phyloP scores from a whole-genome alignment of 1,284 basidiomycete species.

The Taiwanofungus camphoratus region DNA sequence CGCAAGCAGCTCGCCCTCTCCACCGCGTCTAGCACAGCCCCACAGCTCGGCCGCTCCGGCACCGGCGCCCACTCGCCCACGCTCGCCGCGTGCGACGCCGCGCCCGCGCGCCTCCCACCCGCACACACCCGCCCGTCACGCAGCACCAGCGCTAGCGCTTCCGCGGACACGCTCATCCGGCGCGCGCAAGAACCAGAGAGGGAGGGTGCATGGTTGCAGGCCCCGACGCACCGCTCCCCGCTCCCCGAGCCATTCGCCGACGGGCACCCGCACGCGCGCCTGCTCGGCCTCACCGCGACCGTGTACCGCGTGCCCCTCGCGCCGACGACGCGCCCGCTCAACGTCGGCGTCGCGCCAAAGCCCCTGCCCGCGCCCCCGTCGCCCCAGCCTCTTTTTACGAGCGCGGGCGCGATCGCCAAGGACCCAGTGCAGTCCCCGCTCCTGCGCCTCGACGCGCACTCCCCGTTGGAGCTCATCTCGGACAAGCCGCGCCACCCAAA shows the following conservation, averaged over 20 bases:
- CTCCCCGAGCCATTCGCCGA: not conserved
- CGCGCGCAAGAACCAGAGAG: slow-evolving; percentile 7
- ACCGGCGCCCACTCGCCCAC: slow-evolving; percentile 8
- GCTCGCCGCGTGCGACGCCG: slow-evolving; percentile 15
- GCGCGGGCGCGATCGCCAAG: too few species aligned
- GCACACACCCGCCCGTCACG: slow-evolving; percentile 10
- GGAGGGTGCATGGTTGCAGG: slow-evolving; percentile 2
- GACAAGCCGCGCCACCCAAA: too few species aligned
- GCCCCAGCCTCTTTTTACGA: too few species aligned
- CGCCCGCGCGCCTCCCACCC: slow-evolving; percentile 13
- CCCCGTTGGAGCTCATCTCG: slow-evolving; percentile 3
- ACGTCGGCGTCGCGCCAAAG: slow-evolving; percentile 6
- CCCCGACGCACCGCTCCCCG: slow-evolving; percentile 11
- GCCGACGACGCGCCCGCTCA: slow-evolving; percentile 13
- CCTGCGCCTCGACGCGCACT: not conserved
- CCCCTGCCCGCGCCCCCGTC: not conserved
- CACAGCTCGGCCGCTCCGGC: slow-evolving; percentile 8
- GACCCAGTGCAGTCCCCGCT: too few species aligned
- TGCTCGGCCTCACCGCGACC: slow-evolving; percentile 4
- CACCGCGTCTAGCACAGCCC: slow-evolving; percentile 10
- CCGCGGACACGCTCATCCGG: slow-evolving; percentile 12
- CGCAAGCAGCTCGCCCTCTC: slow-evolving; percentile 10
- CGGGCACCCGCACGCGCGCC: too few species aligned
- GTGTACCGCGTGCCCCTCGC: slow-evolving; percentile 2
- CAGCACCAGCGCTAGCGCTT: slow-evolving; percentile 13